Evolutionary conservation across 116 monocot species (phyloP).

Genomic region (Cymodocea nodosa): DNA sequence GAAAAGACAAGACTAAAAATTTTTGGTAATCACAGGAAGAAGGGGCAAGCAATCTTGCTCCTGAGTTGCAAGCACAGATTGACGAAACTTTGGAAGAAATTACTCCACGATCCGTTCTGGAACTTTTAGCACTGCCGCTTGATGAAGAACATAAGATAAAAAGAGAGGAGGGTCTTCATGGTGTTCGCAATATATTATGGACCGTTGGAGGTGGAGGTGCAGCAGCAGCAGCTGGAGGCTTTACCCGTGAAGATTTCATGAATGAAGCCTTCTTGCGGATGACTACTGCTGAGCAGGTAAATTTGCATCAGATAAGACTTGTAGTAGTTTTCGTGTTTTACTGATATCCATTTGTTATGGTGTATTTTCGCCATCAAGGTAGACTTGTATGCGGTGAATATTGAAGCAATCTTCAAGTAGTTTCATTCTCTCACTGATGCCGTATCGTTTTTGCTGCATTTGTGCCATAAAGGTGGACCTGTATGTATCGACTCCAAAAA

Average conservation of each 20-base stretch:
- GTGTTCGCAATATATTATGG: constrained; percentile 75
- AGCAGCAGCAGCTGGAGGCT: constrained; percentile 69
- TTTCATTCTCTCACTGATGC: too few species aligned
- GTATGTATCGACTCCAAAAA: constrained; percentile 63
- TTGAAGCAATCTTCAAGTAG: too few species aligned
- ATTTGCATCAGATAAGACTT: neutral
- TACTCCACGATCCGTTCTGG: constrained; percentile 61
- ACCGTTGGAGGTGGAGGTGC: constrained; percentile 72
- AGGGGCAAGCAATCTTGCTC: constrained; percentile 90
- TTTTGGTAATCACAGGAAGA: constrained; percentile 49
- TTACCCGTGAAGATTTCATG: constrained; percentile 77
- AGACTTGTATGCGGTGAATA: constrained; percentile 33
- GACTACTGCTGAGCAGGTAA: constrained; percentile 88
- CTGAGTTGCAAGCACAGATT: constrained; percentile 65
- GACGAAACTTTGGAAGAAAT: constrained; percentile 94
- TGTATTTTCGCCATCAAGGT: constrained; percentile 33
- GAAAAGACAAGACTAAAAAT: neutral
- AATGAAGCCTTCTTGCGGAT: constrained; percentile 64
- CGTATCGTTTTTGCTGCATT: neutral
- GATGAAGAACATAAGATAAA: constrained; percentile 47
- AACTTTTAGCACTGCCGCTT: constrained; percentile 79
- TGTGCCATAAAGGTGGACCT: constrained; percentile 57
- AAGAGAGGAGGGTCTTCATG: constrained; percentile 69
- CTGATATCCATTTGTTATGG: neutral
- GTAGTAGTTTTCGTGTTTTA: too few species aligned